Percentiles rank a stretch among this genome's conserved stretches.
Evolutionary conservation across 306 rosid genomes (phyloP).

Genomic region (Cercis canadensis): DNA sequence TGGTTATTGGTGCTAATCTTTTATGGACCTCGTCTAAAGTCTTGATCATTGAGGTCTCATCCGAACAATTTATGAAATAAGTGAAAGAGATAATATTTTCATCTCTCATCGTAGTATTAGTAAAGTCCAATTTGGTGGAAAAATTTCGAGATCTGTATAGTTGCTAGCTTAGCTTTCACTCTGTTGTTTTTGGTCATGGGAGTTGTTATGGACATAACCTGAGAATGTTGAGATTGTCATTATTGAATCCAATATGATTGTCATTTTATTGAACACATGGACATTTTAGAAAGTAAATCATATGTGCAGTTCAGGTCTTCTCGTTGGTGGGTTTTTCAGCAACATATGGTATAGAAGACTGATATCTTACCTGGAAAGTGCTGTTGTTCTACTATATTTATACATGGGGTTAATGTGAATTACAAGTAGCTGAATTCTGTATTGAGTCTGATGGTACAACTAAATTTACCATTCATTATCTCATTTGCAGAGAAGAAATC

Average conservation of each 20-base stretch:
- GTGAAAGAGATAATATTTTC: too few relatives aligned
- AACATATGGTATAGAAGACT: background rate
- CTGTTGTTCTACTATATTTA: too few relatives aligned
- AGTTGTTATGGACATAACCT: background rate
- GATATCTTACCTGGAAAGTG: conserved; percentile 12
- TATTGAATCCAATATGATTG: background rate
- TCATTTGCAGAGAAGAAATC: conserved; percentile 33
- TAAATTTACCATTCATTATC: background rate
- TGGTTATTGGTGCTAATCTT: too few relatives aligned
- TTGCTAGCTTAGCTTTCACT: background rate
- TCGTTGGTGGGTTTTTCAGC: background rate
- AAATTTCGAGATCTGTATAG: background rate
- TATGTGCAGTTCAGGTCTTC: background rate
- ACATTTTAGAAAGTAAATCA: background rate
- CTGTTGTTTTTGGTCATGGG: background rate
- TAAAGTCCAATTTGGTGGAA: background rate
- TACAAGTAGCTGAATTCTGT: background rate
- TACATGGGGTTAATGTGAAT: background rate
- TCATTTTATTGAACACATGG: background rate
- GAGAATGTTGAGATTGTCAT: background rate
- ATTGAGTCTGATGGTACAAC: conserved; percentile 2
- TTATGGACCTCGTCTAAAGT: too few relatives aligned
- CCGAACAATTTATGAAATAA: too few relatives aligned
- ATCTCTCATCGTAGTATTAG: too few relatives aligned
- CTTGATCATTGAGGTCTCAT: too few relatives aligned